A percentile compares a stretch with the other conserved stretches of the same genome.
Evolutionary conservation across 148 eudicot species (phyloP).

Genomic region (Cornus kousa): DNA sequence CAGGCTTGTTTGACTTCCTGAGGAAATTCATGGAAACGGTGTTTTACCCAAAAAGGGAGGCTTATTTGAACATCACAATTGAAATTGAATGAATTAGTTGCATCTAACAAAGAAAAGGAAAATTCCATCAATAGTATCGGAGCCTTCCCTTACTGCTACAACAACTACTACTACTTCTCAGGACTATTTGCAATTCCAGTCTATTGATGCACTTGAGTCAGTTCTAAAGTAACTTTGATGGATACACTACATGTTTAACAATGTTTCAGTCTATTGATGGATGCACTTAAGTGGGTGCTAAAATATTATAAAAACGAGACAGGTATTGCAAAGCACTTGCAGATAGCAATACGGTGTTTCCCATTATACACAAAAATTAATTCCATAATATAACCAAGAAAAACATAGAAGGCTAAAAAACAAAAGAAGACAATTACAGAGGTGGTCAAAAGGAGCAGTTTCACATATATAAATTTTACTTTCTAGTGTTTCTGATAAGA

Average conservation of each 20-base stretch:
- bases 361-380: not conserved
- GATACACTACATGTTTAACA: not conserved
- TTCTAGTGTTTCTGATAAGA: not conserved
- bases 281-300: not conserved
- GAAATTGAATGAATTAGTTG: not conserved
- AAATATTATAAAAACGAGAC: not conserved
- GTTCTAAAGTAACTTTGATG: not conserved
- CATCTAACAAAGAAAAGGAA: not conserved
- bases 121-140: not conserved
- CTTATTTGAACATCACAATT: not conserved
- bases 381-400: not conserved
- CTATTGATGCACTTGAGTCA: no score
- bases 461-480: not conserved
- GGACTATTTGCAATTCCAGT: no score
- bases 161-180: not conserved
- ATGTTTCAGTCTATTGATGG: not conserved
- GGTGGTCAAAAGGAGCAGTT: not conserved
- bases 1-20: not conserved
- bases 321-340: not conserved
- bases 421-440: not conserved
- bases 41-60: not conserved
- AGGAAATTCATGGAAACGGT: not conserved
- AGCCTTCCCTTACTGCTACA: not conserved
- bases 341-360: conserved; percentile 2
- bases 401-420: not conserved